phyloP scores from a whole-genome alignment of 768 basidiomycete species.

The Lactifluus pinguis region DNA sequence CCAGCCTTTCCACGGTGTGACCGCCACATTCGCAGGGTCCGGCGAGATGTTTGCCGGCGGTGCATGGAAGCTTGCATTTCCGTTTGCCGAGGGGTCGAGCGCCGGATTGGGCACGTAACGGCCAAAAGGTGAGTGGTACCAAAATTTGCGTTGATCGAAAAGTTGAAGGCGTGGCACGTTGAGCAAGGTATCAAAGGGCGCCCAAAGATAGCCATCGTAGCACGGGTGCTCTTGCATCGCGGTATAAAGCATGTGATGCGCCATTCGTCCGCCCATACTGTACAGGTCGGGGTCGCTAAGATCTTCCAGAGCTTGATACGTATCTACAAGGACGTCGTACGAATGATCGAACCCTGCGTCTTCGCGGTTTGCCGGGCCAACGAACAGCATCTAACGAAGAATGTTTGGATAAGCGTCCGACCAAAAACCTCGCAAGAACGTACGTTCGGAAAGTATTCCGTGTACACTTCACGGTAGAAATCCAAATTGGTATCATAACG shows the following conservation, averaged over 20 bases:
- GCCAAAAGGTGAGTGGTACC: constrained; percentile 45
- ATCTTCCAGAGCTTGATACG: constrained; percentile 38
- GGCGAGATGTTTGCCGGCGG: constrained; percentile 37
- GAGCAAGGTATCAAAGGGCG: constrained; percentile 41
- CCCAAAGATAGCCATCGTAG: constrained; percentile 45
- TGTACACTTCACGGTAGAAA: constrained; percentile 38
- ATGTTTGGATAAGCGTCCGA: neutral
- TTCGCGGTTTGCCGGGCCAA: constrained; percentile 39
- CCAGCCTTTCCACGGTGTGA: constrained; percentile 35
- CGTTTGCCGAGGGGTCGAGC: constrained; percentile 19
- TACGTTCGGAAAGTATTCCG: constrained; percentile 43
- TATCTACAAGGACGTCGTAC: constrained; percentile 41
- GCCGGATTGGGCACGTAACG: constrained; percentile 34
- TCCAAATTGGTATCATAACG: constrained; percentile 40
- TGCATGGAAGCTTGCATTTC: constrained; percentile 27
- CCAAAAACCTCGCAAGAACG: constrained; percentile 11
- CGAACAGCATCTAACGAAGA: constrained; percentile 34
- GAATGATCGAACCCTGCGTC: constrained; percentile 40
- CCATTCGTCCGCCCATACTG: constrained; percentile 42
- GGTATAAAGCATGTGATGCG: constrained; percentile 46
- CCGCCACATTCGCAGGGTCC: constrained; percentile 31
- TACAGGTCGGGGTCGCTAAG: constrained; percentile 29
- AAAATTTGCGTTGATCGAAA: constrained; percentile 38
- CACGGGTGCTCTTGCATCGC: constrained; percentile 35
- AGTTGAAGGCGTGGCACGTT: constrained; percentile 40